Base-by-base conservation (phyloP, 805 yeast genomes). In the Sporopachydermia lactativora region DNA sequence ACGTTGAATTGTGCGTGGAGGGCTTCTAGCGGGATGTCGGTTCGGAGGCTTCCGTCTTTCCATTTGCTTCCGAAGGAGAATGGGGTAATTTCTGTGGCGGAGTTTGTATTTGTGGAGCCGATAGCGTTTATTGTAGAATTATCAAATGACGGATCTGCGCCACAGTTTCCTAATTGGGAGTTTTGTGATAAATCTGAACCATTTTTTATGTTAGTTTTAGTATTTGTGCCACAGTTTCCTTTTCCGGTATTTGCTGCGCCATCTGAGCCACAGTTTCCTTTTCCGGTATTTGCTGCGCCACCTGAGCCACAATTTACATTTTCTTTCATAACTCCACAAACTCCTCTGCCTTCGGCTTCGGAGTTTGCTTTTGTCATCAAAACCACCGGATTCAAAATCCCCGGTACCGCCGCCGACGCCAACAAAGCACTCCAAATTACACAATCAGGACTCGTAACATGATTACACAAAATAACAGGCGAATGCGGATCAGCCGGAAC, bases 371-470 rank as follows among this genome's bases (percentile, higher is more conserved):
- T 76, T 75, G 73, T 77, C 86, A 81, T 78, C 41, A 81, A 58
- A 13, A 79, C 85, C 15, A 81, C 88, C 0, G 94, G 94, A 46
- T 78, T 77, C 42, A 81, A 59, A 11, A 81, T 77, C 0, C 92
- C 92, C 0, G 94, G 94, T 4, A 82, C 92, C 0, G 92, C 92
- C 3, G 84, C 72, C 3, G 85, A 77, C 0, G 92, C 92, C 35
- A 81, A 59, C 43, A 81, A 59, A 0, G 86, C 63, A 2, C 83
- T 74, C 92, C 92, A 81, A n/a, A 82, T 76, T 13, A 81, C 75
- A 55, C 89, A 80, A 53, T 79, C 70, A 6, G 92, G 92, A 13
- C 88, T 72, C 0, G 92, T 81, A 43, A 80, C 69, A 49, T 77
- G 73, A 49, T 81, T 81, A 53, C 89, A 78, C 38, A 81, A 60